Evolutionary conservation across 2,329 filamentous ascomycete genomes (phyloP), one percentile per base, ranked within the genome.

Genomic region (Cladosporium sp.): DNA sequence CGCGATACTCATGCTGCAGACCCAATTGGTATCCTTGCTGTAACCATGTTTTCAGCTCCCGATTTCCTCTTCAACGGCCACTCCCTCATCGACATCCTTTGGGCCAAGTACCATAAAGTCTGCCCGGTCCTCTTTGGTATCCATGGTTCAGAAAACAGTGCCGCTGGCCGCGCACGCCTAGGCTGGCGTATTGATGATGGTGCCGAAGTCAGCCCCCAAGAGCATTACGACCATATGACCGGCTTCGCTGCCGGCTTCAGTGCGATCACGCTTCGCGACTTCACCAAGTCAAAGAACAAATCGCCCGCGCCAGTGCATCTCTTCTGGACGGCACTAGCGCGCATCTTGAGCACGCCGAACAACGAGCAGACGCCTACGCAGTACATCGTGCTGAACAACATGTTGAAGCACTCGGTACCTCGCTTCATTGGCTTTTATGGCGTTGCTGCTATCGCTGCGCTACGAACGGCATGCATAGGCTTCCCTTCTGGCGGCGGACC

Each of bases 81-180:
- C 60, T 89, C 87, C 10, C 82, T 96, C 66, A 89, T 92, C 62
- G 91, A 96, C 74, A 91, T 98, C 66, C 83, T 98, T 33, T 89
- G 96, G 73, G 89, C 93, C 64, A 97, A 98, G 77, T 91, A 91
- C 73, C 88, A 93, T 67, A 83, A 91, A 18, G 83, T 87, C 3
- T 96, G 92, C 72, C 94, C 95, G 0, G 89, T 93, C 1, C 82
- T 99, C 0, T 98, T 96, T 75, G 94, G 94, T 21, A 87, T 93
- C 69, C 85, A 87, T 52, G 93, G 92, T 28, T 88, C 83, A 68
- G 92, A 96, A 75, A 88, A 84, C 67, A 96, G 89, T 0, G 84
- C 88, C 55, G 81, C 82, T 12, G 92, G 92, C 0, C 85, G 89
- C 14, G 70, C 78, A 21, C 84, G 85, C n/a, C 78, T 96, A 2